Conservation (phyloP, 179 eudicot species). For the Patellifolia procumbens region DNA sequence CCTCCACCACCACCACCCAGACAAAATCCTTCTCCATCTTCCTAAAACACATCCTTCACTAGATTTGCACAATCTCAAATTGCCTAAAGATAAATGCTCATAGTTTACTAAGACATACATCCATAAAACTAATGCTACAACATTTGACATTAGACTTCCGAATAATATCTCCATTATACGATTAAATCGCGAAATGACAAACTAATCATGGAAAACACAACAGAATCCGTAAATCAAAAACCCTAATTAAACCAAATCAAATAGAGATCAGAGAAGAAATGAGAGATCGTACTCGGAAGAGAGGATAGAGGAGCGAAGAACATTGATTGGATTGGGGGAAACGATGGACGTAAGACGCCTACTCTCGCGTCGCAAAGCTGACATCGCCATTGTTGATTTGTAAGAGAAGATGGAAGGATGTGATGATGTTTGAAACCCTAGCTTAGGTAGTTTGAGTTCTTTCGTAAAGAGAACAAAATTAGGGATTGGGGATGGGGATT, state of each 20-base stretch:
- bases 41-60: background rate
- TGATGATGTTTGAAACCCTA: slow-evolving; percentile 31
- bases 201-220: too few relatives aligned
- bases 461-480: background rate
- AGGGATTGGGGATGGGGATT: background rate
- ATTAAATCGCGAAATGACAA: background rate
- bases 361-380: slow-evolving; percentile 57
- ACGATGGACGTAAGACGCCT: slow-evolving; percentile 59
- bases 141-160: background rate
- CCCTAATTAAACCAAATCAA: slow-evolving; percentile 8
- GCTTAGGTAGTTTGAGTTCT: background rate
- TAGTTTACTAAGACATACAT: background rate
- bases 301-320: slow-evolving; percentile 54
- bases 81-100: background rate
- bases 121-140: background rate
- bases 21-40: background rate
- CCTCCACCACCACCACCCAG: background rate
- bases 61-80: background rate
- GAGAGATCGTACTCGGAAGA: slow-evolving; percentile 54
- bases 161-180: background rate
- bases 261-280: slow-evolving; percentile 13
- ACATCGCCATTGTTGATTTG: slow-evolving; percentile 41
- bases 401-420: background rate
- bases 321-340: slow-evolving; percentile 44
- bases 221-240: background rate